Conservation (phyloP, 441 rosid species). For the Eugenia klotzschiana region DNA sequence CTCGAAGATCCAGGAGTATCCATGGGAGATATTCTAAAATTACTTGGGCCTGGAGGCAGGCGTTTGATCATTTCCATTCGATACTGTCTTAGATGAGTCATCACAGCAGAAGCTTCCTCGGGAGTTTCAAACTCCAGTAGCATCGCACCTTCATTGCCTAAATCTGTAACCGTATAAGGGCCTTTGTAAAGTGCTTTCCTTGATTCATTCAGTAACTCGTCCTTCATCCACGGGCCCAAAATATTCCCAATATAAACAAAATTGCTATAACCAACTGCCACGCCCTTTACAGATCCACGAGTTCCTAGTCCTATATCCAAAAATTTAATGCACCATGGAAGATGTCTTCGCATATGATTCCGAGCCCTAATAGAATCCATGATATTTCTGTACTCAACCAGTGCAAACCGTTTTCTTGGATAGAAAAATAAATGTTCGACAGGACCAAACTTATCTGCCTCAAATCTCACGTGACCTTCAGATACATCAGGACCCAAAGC, state of each 20-base stretch:
- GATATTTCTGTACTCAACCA: constrained; percentile 76
- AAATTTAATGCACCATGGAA: constrained; percentile 75
- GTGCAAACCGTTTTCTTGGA: constrained; percentile 64
- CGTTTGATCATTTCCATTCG: constrained; percentile 50
- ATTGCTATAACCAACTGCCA: constrained; percentile 64
- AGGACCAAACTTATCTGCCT: constrained; percentile 80
- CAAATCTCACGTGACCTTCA: constrained; percentile 71
- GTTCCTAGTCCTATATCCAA: constrained; percentile 80
- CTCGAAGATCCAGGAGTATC: constrained; percentile 47
- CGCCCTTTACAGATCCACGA: constrained; percentile 62
- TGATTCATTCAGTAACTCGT: constrained; percentile 75
- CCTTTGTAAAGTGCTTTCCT: constrained; percentile 67
- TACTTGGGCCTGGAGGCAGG: constrained; percentile 20
- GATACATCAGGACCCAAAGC: constrained; percentile 59
- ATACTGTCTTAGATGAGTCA: constrained; percentile 69
- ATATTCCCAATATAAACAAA: constrained; percentile 72
- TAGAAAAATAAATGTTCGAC: constrained; percentile 62
- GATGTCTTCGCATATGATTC: constrained; percentile 60
- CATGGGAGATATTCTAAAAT: constrained; percentile 34
- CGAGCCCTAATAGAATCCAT: constrained; percentile 83
- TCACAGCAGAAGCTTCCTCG: constrained; percentile 73
- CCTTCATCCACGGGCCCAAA: constrained; percentile 76
- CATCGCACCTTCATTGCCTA: constrained; percentile 66
- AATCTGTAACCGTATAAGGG: constrained; percentile 66
- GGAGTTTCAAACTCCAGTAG: constrained; percentile 88